Evolutionary conservation across 371 early-diverging fungal species (phyloP), one percentile per base, ranked within the genome.

Genomic region (Rhizomucor miehei): DNA sequence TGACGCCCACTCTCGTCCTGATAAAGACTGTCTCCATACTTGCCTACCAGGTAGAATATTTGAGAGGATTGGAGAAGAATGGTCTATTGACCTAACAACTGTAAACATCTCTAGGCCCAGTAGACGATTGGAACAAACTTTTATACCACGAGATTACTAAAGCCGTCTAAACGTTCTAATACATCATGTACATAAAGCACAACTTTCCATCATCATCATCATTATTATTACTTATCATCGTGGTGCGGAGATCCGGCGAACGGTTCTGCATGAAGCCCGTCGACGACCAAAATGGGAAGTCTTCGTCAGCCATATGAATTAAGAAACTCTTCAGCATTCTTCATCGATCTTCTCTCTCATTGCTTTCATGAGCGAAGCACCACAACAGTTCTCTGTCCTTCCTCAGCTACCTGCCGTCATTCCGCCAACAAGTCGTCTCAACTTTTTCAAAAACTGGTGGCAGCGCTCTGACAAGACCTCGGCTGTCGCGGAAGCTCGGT

Each of bases 381-480:
- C 19, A 44, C 44, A n/a, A 47, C 38, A 23, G 10, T 34, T 56
- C 35, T 44, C 56, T 17, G 34, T 57, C 20, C 45, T 65, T 17
- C 48, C 62, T 44, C 51, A 66, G 36, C 60, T 50, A 21, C 70
- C 73, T 14, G 65, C 73, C 41, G 70, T 60, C 55, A 73, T 79
- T 44, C 79, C 75, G n/a, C 76, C 74, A 3, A 79, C 79, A 6
- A 59, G 70, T 9, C 60, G 62, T 36, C 45, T 73, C 0, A 73
- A 79, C 53, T 73, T 75, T 53, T 40, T 75, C 21, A 60, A 62
- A 17, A 66, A 67, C 40, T 81, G 81, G 81, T 78, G 71, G 73
- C 65, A 74, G 2, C 63, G 75, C 23, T 74, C 77, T 8, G 79
- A 74, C 39, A 65, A 59, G 24, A 73, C 79, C 0, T 62, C 73